Evolutionary conservation across 306 rosid genomes (phyloP), one percentile per base, ranked within the genome.

Genomic region (Fagus sylvatica): DNA sequence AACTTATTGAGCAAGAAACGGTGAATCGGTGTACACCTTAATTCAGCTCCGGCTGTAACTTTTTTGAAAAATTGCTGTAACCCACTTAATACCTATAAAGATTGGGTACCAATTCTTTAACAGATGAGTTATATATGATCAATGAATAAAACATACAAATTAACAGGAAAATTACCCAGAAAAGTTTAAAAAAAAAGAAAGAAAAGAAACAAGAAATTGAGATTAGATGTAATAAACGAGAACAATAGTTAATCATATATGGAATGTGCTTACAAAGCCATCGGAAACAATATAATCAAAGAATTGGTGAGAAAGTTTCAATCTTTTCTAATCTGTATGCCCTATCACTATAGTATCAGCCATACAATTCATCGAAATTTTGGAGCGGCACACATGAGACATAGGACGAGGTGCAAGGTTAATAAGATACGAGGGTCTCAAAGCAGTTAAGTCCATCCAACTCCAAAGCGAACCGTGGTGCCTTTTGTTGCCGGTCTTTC

Each of bases 391-490:
- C 28, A 22, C 28, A 22, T 22, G 28, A 22, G 28, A 22, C 28
- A 22, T 22, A 22, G 28, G 28, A 22, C 28, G 28, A 22, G 28
- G 2, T 6, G 15, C 22, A 30, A 59, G 10, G 8, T 72, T 74
- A 80, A 40, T 41, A 42, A 7, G 41, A 42, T 76, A 77, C 85
- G 12, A 83, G 17, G 66, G 89, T 80, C 74, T 86, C 89, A 22
- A 86, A 86, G 36, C 85, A 86, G 76, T 86, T 51, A 69, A 86
- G 79, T 15, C 89, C 89, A 42, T 86, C 89, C 11, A 86, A 60
- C 55, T 86, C 89, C 17, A 69, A 76, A 17, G 85, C 89, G 33
- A 75, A 77, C 76, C 89, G 69, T 2, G 71, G 77, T 15, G 3
- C 39, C 16, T 34, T 39, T 34, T 32, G 69, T 6, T 56, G 69